Conservation (phyloP, 257 asterid genomes). For the Solanum bulbocastanum region DNA sequence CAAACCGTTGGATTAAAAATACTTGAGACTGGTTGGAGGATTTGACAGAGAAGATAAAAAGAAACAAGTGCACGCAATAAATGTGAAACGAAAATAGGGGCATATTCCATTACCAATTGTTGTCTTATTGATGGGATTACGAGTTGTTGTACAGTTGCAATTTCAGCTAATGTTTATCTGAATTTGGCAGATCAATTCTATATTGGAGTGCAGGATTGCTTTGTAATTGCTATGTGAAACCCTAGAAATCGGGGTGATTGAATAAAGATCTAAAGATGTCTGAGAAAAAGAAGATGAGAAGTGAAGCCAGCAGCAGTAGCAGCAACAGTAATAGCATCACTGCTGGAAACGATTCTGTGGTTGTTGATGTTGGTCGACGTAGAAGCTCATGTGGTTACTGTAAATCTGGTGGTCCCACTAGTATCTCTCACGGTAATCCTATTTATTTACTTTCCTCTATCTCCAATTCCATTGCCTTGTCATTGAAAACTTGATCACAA, state of each 20-base stretch:
- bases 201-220: not conserved
- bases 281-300: slow-evolving; percentile 58
- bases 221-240: not conserved
- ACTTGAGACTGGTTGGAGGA: not conserved
- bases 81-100: not conserved
- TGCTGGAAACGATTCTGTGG: slow-evolving; percentile 47
- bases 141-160: not conserved
- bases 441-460: not conserved
- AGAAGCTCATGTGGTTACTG: slow-evolving; percentile 89
- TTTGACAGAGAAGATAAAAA: not conserved
- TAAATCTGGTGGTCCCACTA: slow-evolving; percentile 53
- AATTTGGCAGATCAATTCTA: not conserved
- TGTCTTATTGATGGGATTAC: not conserved
- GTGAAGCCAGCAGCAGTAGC: slow-evolving; percentile 83
- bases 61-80: not conserved
- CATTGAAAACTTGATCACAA: not conserved
- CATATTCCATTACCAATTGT: not conserved
- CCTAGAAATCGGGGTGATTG: not conserved
- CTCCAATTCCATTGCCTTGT: not conserved
- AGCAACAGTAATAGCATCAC: slow-evolving; percentile 10
- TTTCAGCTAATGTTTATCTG: not conserved
- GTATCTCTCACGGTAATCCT: slow-evolving; percentile 68
- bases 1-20: no score
- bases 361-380: slow-evolving; percentile 61
- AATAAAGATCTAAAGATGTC: slow-evolving; percentile 34